Percentiles rank a stretch among this genome's conserved stretches.
Evolutionary conservation across 176 grass and related monocot genomes (phyloP).

Genomic region (Cenchrus purpureus): DNA sequence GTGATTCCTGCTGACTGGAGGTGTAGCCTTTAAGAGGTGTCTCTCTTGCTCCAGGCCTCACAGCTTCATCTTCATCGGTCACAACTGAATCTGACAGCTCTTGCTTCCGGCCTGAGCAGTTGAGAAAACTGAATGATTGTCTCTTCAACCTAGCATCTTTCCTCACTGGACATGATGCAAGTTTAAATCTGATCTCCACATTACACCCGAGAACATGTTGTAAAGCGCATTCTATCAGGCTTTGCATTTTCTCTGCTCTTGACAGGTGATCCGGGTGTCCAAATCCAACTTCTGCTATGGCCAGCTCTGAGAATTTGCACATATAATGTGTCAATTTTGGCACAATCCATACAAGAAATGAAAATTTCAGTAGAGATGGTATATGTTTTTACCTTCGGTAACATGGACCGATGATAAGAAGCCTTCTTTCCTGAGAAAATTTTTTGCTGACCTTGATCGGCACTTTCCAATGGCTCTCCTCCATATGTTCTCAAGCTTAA

Average conservation of each 20-base stretch:
- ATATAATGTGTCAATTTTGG: constrained; percentile 27
- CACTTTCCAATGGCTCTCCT: constrained; percentile 72
- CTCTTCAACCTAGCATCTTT: constrained; percentile 75
- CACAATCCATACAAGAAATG: constrained; percentile 17
- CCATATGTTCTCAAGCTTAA: constrained; percentile 95
- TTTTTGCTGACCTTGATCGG: constrained; percentile 82
- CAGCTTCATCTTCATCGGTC: constrained; percentile 60
- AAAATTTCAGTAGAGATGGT: constrained; percentile 26
- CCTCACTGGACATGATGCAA: constrained; percentile 47
- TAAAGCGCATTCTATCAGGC: constrained; percentile 65
- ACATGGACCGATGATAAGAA: constrained; percentile 79
- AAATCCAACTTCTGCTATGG: constrained; percentile 92
- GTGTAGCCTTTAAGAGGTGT: constrained; percentile 69
- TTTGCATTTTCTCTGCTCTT: constrained; percentile 82
- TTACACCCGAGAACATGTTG: constrained; percentile 87
- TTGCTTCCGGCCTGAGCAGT: constrained; percentile 92
- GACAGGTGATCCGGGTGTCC: constrained; percentile 81
- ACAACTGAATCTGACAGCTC: constrained; percentile 75
- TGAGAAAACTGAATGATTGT: constrained; percentile 81
- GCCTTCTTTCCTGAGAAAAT: constrained; percentile 87
- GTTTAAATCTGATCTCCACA: constrained; percentile 86
- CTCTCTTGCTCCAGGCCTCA: constrained; percentile 52
- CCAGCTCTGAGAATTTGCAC: constrained; percentile 71
- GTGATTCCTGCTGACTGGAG: constrained; percentile 62
- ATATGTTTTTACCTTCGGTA: constrained; percentile 71